Evolutionary conservation across 2,329 filamentous ascomycete genomes (phyloP), one percentile per base, ranked within the genome.

Genomic region (Epichloe gansuensis): DNA sequence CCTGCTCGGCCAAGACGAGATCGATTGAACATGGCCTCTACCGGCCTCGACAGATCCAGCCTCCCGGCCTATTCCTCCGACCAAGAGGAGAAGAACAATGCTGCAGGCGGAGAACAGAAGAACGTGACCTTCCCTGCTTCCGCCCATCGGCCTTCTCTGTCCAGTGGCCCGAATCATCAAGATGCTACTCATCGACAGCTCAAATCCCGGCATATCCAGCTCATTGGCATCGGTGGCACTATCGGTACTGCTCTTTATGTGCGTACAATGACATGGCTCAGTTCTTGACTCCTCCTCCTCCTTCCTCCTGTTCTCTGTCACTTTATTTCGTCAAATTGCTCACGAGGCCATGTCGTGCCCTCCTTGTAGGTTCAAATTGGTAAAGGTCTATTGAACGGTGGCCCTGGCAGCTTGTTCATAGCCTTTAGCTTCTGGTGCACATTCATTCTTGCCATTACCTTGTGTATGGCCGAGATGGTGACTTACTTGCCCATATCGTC

Each of bases 401-500:
- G 81, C 0, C 81, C 81, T 0, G 78, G 62, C 15, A 78, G 74
- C 54, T 61, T 82, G 27, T 77, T 82, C 51, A 62, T 80, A 23
- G 80, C 78, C 38, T 84, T 83, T 55, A 71, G 73, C 11, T 67
- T 82, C 39, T 84, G 79, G 79, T 81, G 77, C 61, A 72, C 74
- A 40, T 74, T 82, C 42, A 78, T 83, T 57, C 72, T 83, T 25
- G 74, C 75, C 47, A 71, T 83, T 46, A 83, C 77, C 0, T 69
- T 80, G 54, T 75, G 70, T 62, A 79, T 86, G 69, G 82, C 83
- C 12, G 85, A 89, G 64, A 87, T 89, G 84, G 84, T 87, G 7
- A 85, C 83, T 0, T 87, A 85, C 57, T 70, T 87, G 2, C 85
- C 86, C 7, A 85, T 89, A 51, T 87, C 84, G 0, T 87, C 84